Base-by-base conservation (phyloP, 345 rosid genomes). In the Ailanthus altissimus region DNA sequence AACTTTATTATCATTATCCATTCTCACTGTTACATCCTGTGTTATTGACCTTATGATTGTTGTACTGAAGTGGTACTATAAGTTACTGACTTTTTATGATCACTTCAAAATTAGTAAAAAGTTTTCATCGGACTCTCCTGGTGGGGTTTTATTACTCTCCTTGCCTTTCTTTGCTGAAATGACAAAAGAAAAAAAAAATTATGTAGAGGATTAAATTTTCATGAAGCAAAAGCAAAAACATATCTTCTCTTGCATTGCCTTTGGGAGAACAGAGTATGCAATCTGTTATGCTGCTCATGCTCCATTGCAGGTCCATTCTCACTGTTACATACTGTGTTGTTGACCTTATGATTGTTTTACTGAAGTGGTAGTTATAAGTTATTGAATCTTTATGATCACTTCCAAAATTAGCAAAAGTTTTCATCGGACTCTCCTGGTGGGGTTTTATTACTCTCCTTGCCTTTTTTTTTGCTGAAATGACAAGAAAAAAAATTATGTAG, bases 181-280 rank as follows among this genome's bases (percentile, higher is more conserved):
- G 49, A 11, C 8, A 6, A 8, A n/a, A n/a, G n/a, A n/a, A 36
- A 9, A 6, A 16, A 32, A 67, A 46, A 11, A 2, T 58, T 8
- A 21, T 38, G 2, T 38, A 21, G n/a, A 54, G 14, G 64, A 42
- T 60, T 46, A n/a, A 21, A 5, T 45, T 28, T 11, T 20, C 73
- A 26, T 6, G 0, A 45, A 45, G 5, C 8, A 54, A 20, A n/a
- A 8, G 25, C 36, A n/a, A n/a, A n/a, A n/a, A n/a, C n/a, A n/a
- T 20, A 18, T 11, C 11, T n/a, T 28, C 12, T 58, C 40, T 18
- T 74, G 50, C 23, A 4, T 49, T 62, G 70, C 76, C 67, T 59
- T 71, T 45, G 67, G 59, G 76, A 59, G 76, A 73, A 59, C 76
- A 26, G 67, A 10, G 76, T 58, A 60, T 60, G 68, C 53, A 14